A percentile compares a stretch with the other conserved stretches of the same genome.
phyloP scores from a whole-genome alignment of 352 stramenopile species.

The Pythium oligandrum region DNA sequence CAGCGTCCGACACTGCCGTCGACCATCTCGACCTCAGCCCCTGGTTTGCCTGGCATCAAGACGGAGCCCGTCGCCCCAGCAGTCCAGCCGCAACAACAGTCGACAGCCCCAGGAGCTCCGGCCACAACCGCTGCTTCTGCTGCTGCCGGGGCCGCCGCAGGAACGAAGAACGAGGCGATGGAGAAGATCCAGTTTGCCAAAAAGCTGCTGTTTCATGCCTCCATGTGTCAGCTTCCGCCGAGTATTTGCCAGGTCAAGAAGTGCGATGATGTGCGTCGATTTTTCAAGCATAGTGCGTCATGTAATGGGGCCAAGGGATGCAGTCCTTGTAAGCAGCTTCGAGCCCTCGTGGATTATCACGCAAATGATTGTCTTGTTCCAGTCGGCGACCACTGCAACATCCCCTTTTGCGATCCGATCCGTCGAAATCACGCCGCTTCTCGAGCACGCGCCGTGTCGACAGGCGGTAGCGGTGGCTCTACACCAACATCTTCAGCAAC shows the following conservation, averaged over 20 bases:
- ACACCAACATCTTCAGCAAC: slow-evolving; percentile 14
- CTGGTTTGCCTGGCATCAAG: no score
- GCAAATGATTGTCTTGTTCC: slow-evolving; percentile 68
- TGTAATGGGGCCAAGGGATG: slow-evolving; percentile 65
- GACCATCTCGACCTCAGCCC: no score
- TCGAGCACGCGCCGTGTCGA: slow-evolving; percentile 7
- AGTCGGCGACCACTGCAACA: slow-evolving; percentile 65
- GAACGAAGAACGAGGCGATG: slow-evolving; percentile 48
- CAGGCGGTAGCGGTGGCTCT: background rate
- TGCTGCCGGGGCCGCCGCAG: slow-evolving; percentile 1
- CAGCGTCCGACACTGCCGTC: no score
- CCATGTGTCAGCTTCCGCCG: slow-evolving; percentile 49
- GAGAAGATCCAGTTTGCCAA: slow-evolving; percentile 87
- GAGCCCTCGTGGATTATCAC: slow-evolving; percentile 82
- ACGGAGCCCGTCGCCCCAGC: no score
- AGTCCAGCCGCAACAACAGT: no score
- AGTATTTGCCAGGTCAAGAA: slow-evolving; percentile 81
- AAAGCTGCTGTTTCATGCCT: slow-evolving; percentile 71
- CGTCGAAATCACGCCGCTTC: slow-evolving; percentile 52
- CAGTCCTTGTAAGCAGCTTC: slow-evolving; percentile 77
- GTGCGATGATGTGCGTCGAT: slow-evolving; percentile 78
- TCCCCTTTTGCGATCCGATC: slow-evolving; percentile 80
- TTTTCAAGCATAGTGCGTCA: slow-evolving; percentile 83
- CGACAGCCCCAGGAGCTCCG: slow-evolving; percentile 3
- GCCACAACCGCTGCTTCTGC: background rate